A percentile compares a stretch with the other conserved stretches of the same genome.
These are phyloP conservation scores for Chalciporus sp. DNA, from an alignment of 1,284 basidiomycete genomes.

Conservation along the genomic window DNA sequence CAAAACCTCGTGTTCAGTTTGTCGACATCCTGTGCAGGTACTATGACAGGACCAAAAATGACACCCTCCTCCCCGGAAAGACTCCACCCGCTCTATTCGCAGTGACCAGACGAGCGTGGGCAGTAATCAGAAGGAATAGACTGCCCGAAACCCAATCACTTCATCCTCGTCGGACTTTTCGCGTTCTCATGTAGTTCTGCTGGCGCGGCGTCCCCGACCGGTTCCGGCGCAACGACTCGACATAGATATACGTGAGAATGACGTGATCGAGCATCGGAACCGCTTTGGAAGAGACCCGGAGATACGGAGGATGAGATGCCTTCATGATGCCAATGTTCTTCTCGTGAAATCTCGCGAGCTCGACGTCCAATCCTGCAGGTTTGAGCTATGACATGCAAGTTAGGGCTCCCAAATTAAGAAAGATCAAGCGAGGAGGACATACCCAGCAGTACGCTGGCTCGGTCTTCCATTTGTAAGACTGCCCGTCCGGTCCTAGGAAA, in stretches of 20 bases:
- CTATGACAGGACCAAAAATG: too few species aligned
- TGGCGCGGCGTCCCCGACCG: background rate
- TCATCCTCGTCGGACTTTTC: background rate
- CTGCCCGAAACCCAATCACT: too few species aligned
- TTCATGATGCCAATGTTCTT: slow-evolving; percentile 30
- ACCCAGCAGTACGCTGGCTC: slow-evolving; percentile 26
- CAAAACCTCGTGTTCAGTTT: too few species aligned
- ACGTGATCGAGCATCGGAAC: slow-evolving; percentile 27
- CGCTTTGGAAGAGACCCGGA: slow-evolving; percentile 19
- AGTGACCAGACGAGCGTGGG: too few species aligned
- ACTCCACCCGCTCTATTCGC: too few species aligned
- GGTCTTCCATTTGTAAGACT: slow-evolving; percentile 32
- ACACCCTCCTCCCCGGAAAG: too few species aligned
- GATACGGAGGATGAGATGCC: slow-evolving; percentile 24
- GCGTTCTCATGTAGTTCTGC: background rate
- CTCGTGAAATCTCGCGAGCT: slow-evolving; percentile 25
- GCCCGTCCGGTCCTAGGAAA: slow-evolving; percentile 30
- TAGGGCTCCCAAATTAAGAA: background rate
- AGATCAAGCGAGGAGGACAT: slow-evolving; percentile 1
- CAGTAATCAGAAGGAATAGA: too few species aligned
- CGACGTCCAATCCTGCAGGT: slow-evolving; percentile 10
- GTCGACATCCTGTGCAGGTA: too few species aligned
- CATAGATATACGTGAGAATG: slow-evolving; percentile 29
- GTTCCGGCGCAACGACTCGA: slow-evolving; percentile 26
- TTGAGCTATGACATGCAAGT: slow-evolving; percentile 21